phyloP scores from a whole-genome alignment of 139 green algal genomes.

The Chlamydomonas schloesseri region DNA sequence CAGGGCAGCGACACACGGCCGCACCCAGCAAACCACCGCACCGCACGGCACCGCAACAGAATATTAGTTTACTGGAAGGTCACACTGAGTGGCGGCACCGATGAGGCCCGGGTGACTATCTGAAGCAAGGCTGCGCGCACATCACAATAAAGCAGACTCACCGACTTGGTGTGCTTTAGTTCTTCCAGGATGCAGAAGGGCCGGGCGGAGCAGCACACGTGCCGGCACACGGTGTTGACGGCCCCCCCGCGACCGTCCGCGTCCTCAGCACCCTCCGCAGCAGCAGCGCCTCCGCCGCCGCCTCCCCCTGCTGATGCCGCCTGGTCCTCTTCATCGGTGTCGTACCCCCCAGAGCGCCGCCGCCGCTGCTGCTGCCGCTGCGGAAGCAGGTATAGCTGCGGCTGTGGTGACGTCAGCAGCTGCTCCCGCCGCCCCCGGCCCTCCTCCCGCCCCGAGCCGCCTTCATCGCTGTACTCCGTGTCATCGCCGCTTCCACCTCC shows the following conservation, averaged over 20 bases:
- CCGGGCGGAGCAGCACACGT: conserved; percentile 58
- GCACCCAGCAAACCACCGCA: no score
- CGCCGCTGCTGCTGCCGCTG: no score
- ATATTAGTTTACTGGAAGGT: no score
- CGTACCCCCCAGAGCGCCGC: no score
- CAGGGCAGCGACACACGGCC: no score
- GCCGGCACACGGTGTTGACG: conserved; percentile 61
- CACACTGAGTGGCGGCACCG: no score
- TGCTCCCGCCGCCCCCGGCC: neutral
- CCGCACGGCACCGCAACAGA: no score
- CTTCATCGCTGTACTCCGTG: neutral
- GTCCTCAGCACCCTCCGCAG: neutral
- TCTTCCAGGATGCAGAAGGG: conserved; percentile 66
- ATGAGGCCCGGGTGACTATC: no score
- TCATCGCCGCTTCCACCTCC: neutral
- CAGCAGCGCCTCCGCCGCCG: neutral
- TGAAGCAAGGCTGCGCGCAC: no score
- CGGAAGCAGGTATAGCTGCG: no score
- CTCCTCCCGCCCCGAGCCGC: neutral
- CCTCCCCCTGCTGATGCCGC: neutral
- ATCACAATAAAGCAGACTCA: no score
- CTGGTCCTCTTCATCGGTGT: neutral
- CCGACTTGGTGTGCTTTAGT: conserved; percentile 52
- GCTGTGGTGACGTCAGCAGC: neutral
- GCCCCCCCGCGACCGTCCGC: neutral